Evolutionary conservation across 1,284 basidiomycete genomes (phyloP), one percentile per base, ranked within the genome.

Genomic region (Taiwanofungus camphoratus): DNA sequence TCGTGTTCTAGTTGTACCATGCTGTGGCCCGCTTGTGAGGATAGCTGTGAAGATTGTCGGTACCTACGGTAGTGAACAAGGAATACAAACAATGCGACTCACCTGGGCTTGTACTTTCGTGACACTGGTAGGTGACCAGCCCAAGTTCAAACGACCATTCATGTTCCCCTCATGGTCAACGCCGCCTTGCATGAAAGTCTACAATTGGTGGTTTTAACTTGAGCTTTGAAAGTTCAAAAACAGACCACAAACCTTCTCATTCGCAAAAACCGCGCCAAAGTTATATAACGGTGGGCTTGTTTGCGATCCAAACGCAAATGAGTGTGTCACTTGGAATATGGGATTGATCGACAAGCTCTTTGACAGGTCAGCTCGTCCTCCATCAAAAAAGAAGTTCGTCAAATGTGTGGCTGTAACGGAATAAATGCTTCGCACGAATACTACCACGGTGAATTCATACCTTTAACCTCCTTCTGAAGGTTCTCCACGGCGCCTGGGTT

Each of bases 311-410:
- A 94, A 69, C 44, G 85, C 76, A 69, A 99, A 98, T 31, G 92
- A 91, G 66, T 99, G 96, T 47, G 93, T 94, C 59, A 98, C 88
- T 73, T 98, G 94, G 81, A 99, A 99, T 44, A 91, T 84, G 23
- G 96, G 96, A 67, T 84, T 92, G 64, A 89, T 78, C 44, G 92
- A 96, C 54, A 99, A 74, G 53, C 81, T 87, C 73, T 99, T 99
- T 48, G 92, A 88, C 55, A 99, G 74, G 71, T 99, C 96, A 39
- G 96, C 96, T 56, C 94, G 79, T 32, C 78, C 95, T 52, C 96
- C 96, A 72, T 99, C 96, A 65, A 98, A 99, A 62, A 94, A 82
- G 69, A 87, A 95, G 74, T 97, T 97, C 49, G 84, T 87, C 49
- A 97, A 69, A 63, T 92, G 92, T 15, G 92, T 95, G 50, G 80